phyloP scores from a whole-genome alignment of 2,329 filamentous ascomycete genomes.

The Alternaria sp. region DNA sequence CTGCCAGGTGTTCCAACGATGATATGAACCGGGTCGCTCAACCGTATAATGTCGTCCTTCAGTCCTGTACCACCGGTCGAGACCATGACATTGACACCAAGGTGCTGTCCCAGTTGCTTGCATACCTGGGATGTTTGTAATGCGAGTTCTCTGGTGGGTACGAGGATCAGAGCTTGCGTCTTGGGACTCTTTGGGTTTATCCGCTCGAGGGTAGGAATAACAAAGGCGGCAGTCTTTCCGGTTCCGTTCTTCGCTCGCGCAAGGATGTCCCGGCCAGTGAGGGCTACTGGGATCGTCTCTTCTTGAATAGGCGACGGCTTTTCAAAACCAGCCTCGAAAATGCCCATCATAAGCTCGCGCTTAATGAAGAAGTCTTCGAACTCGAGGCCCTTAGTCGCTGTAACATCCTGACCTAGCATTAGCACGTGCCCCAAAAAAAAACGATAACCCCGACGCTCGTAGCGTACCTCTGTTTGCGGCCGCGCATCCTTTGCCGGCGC shows the following conservation, averaged over 20 bases:
- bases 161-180: conserved; percentile 94
- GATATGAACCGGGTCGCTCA: conserved; percentile 95
- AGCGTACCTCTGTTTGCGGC: conserved; percentile 78
- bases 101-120: conserved; percentile 96
- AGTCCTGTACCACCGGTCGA: conserved; percentile 95
- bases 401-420: conserved; percentile 78
- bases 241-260: conserved; percentile 98
- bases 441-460: neutral
- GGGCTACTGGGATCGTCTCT: conserved; percentile 95
- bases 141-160: conserved; percentile 94
- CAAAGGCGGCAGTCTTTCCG: conserved; percentile 97
- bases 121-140: conserved; percentile 99
- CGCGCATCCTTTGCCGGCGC: conserved; percentile 77
- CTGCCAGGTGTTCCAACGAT: conserved; percentile 96
- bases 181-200: conserved; percentile 97
- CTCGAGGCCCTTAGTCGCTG: conserved; percentile 94
- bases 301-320: conserved; percentile 99
- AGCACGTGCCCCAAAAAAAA: conserved; percentile 9
- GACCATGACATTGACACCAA: conserved; percentile 98
- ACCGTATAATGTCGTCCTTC: conserved; percentile 93
- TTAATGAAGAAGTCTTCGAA: conserved; percentile 98
- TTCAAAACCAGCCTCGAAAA: conserved; percentile 98
- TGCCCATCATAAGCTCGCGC: conserved; percentile 95
- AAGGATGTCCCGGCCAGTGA: conserved; percentile 93
- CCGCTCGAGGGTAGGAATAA: conserved; percentile 92